Evolutionary conservation across 2,329 filamentous ascomycete genomes (phyloP).

Genomic region (Exophiala mesophila): DNA sequence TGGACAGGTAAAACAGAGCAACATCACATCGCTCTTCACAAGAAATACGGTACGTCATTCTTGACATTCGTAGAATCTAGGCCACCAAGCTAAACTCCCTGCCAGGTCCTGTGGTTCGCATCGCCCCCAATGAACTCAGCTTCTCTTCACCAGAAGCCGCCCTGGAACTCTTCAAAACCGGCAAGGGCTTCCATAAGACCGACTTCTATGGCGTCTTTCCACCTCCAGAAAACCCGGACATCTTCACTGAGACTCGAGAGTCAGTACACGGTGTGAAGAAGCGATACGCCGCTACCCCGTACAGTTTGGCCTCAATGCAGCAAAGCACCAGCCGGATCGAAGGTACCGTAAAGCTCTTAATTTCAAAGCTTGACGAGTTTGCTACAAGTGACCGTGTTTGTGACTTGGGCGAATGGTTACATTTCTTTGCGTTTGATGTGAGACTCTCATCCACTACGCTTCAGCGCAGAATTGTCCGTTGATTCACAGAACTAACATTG

Average conservation of each 20-base stretch:
- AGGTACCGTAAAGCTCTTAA: conserved; percentile 41
- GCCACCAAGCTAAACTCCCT: no score
- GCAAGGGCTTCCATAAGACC: conserved; percentile 52
- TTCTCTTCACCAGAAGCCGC: conserved; percentile 45
- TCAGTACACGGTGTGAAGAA: conserved; percentile 54
- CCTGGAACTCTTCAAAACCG: conserved; percentile 44
- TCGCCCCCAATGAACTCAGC: conserved; percentile 47
- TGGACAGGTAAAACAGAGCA: conserved; percentile 37
- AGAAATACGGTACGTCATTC: conserved; percentile 34
- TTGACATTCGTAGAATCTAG: no score
- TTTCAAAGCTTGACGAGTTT: conserved; percentile 41
- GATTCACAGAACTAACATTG: background rate
- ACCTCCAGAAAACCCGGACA: conserved; percentile 53
- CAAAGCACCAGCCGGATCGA: conserved; percentile 28
- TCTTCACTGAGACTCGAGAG: conserved; percentile 54
- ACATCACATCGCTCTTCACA: conserved; percentile 35
- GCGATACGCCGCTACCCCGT: conserved; percentile 38
- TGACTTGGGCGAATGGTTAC: conserved; percentile 43
- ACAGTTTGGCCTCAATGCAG: conserved; percentile 29
- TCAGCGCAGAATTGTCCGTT: no score
- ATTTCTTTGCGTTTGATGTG: conserved; percentile 37
- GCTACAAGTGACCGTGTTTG: conserved; percentile 33
- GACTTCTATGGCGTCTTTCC: conserved; percentile 53
- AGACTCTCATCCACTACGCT: no score
- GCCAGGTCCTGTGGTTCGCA: conserved; percentile 44